These are phyloP conservation scores for Raddia distichophylla DNA, from an alignment of 176 grass and related monocot species.

Conservation along the genomic window DNA sequence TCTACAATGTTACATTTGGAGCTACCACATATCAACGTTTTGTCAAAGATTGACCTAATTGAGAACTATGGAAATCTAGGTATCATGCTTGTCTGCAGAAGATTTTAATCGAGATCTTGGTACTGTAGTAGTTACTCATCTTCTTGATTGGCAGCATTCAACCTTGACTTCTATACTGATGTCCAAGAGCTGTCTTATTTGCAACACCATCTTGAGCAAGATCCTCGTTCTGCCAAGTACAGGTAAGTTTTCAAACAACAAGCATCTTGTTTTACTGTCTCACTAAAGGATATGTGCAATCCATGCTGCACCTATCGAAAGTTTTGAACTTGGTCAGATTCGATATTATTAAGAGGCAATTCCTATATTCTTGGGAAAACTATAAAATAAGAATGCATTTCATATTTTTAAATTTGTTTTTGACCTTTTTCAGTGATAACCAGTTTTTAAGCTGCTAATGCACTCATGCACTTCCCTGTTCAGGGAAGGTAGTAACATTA, in stretches of 20 bases:
- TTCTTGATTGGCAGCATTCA: constrained; percentile 68
- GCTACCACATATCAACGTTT: constrained; percentile 89
- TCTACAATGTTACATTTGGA: constrained; percentile 93
- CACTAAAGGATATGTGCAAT: neutral
- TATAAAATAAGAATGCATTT: neutral
- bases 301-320: neutral
- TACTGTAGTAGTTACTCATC: constrained; percentile 33
- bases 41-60: constrained; percentile 98
- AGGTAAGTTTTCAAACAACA: constrained; percentile 41
- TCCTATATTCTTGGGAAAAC: constrained; percentile 11
- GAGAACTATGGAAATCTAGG: constrained; percentile 91
- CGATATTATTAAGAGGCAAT: neutral
- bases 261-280: neutral
- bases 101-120: constrained; percentile 30
- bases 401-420: neutral
- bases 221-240: constrained; percentile 92
- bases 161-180: constrained; percentile 96
- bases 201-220: constrained; percentile 85
- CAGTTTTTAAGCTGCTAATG: neutral
- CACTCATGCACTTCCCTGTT: neutral
- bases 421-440: neutral
- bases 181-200: constrained; percentile 91
- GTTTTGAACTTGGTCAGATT: neutral
- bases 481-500: neutral
- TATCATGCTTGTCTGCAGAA: constrained; percentile 30